Evolutionary conservation across 1,139 yeast species (phyloP).

Genomic region (Saccharomyces hybrid): DNA sequence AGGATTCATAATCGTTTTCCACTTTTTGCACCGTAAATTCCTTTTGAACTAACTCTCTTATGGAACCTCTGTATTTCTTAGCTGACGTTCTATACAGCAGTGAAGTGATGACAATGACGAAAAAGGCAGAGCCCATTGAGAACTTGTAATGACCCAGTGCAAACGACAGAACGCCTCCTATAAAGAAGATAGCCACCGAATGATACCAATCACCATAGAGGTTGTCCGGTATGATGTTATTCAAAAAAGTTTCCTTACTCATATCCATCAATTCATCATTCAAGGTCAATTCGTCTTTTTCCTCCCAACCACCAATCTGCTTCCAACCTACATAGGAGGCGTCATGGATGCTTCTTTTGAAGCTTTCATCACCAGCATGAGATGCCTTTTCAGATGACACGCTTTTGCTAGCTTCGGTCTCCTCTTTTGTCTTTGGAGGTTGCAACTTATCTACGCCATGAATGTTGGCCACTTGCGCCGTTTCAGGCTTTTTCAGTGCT

Average conservation of each 20-base stretch:
- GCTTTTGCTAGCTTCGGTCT: background rate
- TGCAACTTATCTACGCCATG: background rate
- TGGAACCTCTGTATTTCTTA: slow-evolving; percentile 60
- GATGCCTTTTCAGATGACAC: background rate
- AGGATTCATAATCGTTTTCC: slow-evolving; percentile 81
- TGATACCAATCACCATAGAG: slow-evolving; percentile 97
- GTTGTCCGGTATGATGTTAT: slow-evolving; percentile 58
- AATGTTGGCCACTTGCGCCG: background rate
- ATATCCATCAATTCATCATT: slow-evolving; percentile 66
- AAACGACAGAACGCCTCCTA: slow-evolving; percentile 68
- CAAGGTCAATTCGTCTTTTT: slow-evolving; percentile 50
- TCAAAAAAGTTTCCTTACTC: slow-evolving; percentile 59
- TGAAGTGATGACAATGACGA: slow-evolving; percentile 52
- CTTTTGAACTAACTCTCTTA: slow-evolving; percentile 75
- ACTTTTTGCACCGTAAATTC: slow-evolving; percentile 70
- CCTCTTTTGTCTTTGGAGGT: background rate
- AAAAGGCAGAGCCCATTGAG: slow-evolving; percentile 70
- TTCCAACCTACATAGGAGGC: slow-evolving; percentile 89
- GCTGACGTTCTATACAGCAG: slow-evolving; percentile 75
- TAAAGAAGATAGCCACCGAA: slow-evolving; percentile 59
- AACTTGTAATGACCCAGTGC: slow-evolving; percentile 67
- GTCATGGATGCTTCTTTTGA: slow-evolving; percentile 42
- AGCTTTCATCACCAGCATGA: slow-evolving; percentile 27
- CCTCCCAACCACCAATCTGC: slow-evolving; percentile 82
- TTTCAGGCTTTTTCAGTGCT: background rate